Evolutionary conservation across 2,329 filamentous ascomycete genomes (phyloP).

Genomic region (Aspergillus texensis): DNA sequence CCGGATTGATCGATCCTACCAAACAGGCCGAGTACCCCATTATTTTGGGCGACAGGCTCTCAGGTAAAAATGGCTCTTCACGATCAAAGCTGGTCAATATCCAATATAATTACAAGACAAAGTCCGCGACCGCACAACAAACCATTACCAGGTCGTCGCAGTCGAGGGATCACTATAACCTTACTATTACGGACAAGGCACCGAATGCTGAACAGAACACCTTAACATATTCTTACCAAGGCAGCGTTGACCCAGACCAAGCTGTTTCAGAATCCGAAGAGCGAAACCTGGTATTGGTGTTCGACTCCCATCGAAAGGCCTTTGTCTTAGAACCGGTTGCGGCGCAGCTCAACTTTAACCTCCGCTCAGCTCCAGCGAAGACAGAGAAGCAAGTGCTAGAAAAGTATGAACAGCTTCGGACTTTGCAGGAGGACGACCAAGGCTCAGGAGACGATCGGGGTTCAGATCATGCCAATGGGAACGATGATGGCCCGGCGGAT

Average conservation of each 20-base stretch:
- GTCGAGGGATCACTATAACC: constrained; percentile 42
- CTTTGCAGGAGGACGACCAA: constrained; percentile 40
- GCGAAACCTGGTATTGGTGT: constrained; percentile 62
- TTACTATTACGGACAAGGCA: constrained; percentile 46
- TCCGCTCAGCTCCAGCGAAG: constrained; percentile 69
- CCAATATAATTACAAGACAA: constrained; percentile 51
- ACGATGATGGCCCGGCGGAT: constrained; percentile 49
- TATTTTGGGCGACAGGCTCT: constrained; percentile 46
- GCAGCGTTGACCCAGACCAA: constrained; percentile 42
- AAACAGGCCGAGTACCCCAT: constrained; percentile 51
- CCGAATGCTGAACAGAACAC: constrained; percentile 41
- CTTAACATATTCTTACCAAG: constrained; percentile 44
- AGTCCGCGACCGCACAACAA: constrained; percentile 42
- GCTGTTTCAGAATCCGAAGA: constrained; percentile 31
- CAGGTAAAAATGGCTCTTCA: constrained; percentile 29
- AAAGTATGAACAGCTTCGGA: constrained; percentile 67
- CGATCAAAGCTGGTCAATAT: constrained; percentile 40
- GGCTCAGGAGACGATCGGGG: constrained; percentile 36
- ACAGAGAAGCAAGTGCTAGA: constrained; percentile 66
- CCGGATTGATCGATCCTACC: constrained; percentile 45
- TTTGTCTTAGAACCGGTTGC: constrained; percentile 82
- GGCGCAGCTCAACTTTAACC: constrained; percentile 85
- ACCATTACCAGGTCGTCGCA: constrained; percentile 38
- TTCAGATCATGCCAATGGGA: constrained; percentile 35
- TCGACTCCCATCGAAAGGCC: constrained; percentile 71